A percentile compares a stretch with the other conserved stretches of the same genome.
Conservation (phyloP, 2,329 filamentous ascomycete genomes). For the Cercospora zeae-maydis region DNA sequence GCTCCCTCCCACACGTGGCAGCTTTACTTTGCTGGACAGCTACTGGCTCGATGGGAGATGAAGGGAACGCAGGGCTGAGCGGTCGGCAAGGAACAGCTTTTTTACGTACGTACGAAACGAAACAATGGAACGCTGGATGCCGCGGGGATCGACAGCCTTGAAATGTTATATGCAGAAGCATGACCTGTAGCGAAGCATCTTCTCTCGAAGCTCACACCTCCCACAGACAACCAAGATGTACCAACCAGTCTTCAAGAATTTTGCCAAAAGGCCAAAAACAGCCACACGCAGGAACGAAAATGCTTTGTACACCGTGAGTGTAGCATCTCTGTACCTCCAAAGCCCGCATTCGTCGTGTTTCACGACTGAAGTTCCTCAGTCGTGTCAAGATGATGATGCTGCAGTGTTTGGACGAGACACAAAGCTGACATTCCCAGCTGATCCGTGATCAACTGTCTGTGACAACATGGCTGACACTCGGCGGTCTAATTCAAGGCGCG, state of each 20-base stretch:
- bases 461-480: conserved; percentile 18
- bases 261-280: not conserved
- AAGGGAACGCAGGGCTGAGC: not conserved
- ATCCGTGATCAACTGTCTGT: conserved; percentile 13
- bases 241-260: conserved; percentile 4
- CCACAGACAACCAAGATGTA: not conserved
- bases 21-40: not conserved
- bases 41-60: not conserved
- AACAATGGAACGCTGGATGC: too few relatives aligned
- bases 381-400: not conserved
- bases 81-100: not conserved
- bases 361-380: not conserved
- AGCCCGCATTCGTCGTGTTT: not conserved
- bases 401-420: not conserved
- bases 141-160: not conserved
- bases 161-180: not conserved
- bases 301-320: conserved; percentile 2
- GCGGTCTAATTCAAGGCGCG: conserved; percentile 37
- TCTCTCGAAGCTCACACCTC: not conserved
- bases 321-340: not conserved
- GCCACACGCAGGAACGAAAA: not conserved
- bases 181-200: not conserved
- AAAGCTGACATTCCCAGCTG: not conserved
- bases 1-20: not conserved
- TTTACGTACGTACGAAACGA: not conserved